Base-by-base conservation (phyloP, 2,329 filamentous ascomycete genomes). In the Penicillium concentricum region DNA sequence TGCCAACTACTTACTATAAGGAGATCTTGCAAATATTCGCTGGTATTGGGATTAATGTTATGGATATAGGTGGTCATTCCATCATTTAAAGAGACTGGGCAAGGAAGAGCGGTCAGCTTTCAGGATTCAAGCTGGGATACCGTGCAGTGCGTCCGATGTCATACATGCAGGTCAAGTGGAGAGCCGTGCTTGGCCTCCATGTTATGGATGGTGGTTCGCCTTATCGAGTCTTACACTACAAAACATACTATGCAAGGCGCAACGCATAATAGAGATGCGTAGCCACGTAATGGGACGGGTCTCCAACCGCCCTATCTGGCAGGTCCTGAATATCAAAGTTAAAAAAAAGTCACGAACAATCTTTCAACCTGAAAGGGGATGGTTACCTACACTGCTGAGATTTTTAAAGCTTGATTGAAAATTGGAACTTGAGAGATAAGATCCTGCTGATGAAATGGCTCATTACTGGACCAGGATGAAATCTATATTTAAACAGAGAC, bases 151-250 rank as follows among this genome's bases (percentile, higher is more conserved):
- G 9, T 41, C 54, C 54, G 54, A 51, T 52, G 48, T 56, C 54
- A 56, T 56, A 52, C 48, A 56, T 56, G 54, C 48, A 52, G 48
- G 30, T 12, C 34, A 38, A 50, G 48, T 52, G 54, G 54, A 32
- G 43, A 35, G 26, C 41, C 16, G 35, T 45, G 41, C n/a, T 32
- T 20, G 47, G n/a, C 18, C 32, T 56, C 20, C 10, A 41, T 43
- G 5, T 22, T 26, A 42, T 56, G 34, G 24, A 20, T 28, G 39
- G 52, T 2, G 18, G 24, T 24, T 20, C 9, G 16, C 5, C 47
- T 35, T 51, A 45, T 51, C n/a, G 18, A 39, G 30, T n/a, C 9
- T 34, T 20, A 20, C 15, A 24, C 10, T 15, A 41, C 4, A n/a
- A 6, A 18, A 32, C 10, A 10, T 30, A 15, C 13, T 20, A 55